phyloP scores from a whole-genome alignment of 164 flowering plant genomes.

The Umbellularia californica region DNA sequence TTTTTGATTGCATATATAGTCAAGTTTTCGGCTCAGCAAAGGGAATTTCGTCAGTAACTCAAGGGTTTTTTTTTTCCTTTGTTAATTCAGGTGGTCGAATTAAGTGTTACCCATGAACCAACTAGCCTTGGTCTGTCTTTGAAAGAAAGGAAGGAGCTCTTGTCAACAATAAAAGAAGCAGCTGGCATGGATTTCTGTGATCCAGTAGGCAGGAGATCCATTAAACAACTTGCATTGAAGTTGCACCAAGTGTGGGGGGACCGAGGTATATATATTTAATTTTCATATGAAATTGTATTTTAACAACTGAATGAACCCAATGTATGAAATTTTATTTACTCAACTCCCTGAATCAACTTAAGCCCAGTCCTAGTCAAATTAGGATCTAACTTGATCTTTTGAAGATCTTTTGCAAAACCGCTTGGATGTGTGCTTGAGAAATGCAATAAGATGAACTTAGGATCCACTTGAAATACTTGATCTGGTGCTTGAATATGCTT shows the following conservation, averaged over 20 bases:
- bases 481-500: not conserved
- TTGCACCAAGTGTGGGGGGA: slow-evolving; percentile 74
- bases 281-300: not conserved
- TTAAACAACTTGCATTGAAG: slow-evolving; percentile 46
- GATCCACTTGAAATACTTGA: not conserved
- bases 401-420: too few species aligned
- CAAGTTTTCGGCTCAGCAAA: not conserved
- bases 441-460: too few species aligned
- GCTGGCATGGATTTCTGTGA: slow-evolving; percentile 40
- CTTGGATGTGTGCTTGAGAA: too few species aligned
- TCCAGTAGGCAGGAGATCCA: slow-evolving; percentile 48
- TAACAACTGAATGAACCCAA: not conserved
- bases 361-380: too few species aligned
- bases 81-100: slow-evolving; percentile 51
- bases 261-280: slow-evolving; percentile 3
- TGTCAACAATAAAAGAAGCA: slow-evolving; percentile 63
- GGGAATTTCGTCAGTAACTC: not conserved
- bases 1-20: not conserved
- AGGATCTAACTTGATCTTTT: too few species aligned
- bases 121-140: slow-evolving; percentile 42
- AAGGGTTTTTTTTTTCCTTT: not conserved
- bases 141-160: slow-evolving; percentile 49
- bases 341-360: not conserved
- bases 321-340: not conserved
- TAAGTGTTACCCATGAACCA: slow-evolving; percentile 49